Percentiles rank a stretch among this genome's conserved stretches.
phyloP scores from a whole-genome alignment of 176 grass and related monocot genomes.

The Melocanna baccifera region DNA sequence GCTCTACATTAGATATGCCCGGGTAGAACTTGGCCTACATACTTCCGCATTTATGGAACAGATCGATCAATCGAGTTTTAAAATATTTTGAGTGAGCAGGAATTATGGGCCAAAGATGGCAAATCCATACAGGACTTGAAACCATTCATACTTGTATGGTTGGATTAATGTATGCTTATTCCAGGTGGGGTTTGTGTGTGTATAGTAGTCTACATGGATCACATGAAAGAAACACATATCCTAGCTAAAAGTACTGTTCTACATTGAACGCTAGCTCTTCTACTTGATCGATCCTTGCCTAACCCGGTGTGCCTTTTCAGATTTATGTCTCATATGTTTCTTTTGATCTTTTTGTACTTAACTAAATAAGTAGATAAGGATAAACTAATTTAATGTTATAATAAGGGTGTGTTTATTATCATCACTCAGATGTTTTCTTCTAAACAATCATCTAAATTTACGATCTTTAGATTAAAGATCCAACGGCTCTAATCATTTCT shows the following conservation, averaged over 20 bases:
- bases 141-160: background rate
- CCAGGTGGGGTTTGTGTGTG: background rate
- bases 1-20: slow-evolving; percentile 19
- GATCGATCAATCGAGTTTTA: background rate
- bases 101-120: background rate
- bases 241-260: background rate
- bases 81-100: background rate
- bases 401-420: no score
- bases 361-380: background rate
- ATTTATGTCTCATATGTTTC: background rate
- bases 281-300: background rate
- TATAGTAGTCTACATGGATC: background rate
- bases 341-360: background rate
- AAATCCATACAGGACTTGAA: background rate
- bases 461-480: no score
- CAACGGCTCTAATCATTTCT: no score
- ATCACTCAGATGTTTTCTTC: no score
- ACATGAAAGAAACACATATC: slow-evolving; percentile 20
- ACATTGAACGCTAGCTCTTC: background rate
- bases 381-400: background rate
- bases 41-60: slow-evolving; percentile 22
- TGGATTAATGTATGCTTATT: background rate
- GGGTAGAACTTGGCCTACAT: background rate
- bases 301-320: background rate
- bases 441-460: no score